A percentile compares a stretch with the other conserved stretches of the same genome.
These are phyloP conservation scores for Datisca glomerata DNA, from an alignment of 306 rosid species.

Conservation along the genomic window DNA sequence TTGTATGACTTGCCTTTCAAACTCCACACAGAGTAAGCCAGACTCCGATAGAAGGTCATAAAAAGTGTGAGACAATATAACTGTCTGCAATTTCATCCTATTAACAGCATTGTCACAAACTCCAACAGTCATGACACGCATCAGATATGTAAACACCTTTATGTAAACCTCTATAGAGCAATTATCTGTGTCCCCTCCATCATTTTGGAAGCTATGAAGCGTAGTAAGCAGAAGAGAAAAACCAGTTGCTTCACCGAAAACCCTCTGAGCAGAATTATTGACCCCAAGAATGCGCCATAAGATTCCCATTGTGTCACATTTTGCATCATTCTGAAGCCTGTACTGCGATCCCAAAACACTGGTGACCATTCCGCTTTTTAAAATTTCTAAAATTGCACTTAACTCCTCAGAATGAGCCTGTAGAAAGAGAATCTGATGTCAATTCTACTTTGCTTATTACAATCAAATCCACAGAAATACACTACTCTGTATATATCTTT, in stretches of 20 bases:
- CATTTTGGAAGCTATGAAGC: conserved; percentile 89
- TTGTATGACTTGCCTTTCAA: conserved; percentile 86
- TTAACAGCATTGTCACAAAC: conserved; percentile 69
- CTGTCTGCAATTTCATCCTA: conserved; percentile 64
- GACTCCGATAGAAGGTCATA: conserved; percentile 84
- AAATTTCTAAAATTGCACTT: conserved; percentile 74
- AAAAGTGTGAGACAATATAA: conserved; percentile 84
- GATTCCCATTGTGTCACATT: conserved; percentile 89
- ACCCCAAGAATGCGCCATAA: conserved; percentile 83
- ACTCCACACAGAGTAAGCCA: conserved; percentile 83
- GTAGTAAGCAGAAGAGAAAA: conserved; percentile 95
- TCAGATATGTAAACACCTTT: conserved; percentile 55
- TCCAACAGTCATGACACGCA: conserved; percentile 80
- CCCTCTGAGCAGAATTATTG: conserved; percentile 66
- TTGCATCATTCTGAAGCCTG: conserved; percentile 74
- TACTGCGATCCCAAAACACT: conserved; percentile 75
- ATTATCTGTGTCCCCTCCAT: conserved; percentile 38
- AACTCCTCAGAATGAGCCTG: conserved; percentile 97
- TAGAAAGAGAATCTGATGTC: conserved; percentile 14
- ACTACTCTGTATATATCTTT: conserved; percentile 1
- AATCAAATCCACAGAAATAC: conserved; percentile 11
- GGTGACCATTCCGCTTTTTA: conserved; percentile 94
- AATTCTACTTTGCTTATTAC: conserved; percentile 14
- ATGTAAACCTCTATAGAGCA: conserved; percentile 40
- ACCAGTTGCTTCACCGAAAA: conserved; percentile 96